Conservation (phyloP, 106 monocot species). For the Alisma plantagoaquatica region DNA sequence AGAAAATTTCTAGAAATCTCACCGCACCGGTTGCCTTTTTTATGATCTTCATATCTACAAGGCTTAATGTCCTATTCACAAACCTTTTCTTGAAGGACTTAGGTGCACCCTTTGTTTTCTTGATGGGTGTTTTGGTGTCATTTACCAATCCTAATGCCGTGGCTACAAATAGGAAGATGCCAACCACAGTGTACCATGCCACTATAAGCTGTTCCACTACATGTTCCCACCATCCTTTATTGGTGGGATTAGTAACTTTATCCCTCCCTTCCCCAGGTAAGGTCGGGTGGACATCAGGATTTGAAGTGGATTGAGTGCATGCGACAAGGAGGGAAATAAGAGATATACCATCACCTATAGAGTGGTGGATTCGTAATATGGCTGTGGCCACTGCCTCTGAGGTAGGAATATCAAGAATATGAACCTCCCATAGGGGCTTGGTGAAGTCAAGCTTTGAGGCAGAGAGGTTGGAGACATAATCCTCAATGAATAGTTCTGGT, state of each 20-base stretch:
- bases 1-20: slow-evolving; percentile 13
- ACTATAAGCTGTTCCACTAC: too few relatives aligned
- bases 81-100: slow-evolving; percentile 32
- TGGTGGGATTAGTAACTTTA: too few relatives aligned
- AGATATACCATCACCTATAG: slow-evolving; percentile 76
- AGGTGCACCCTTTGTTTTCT: slow-evolving; percentile 29
- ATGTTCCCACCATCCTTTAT: too few relatives aligned
- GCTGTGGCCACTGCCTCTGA: slow-evolving; percentile 36
- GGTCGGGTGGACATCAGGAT: slow-evolving; percentile 35
- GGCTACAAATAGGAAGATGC: slow-evolving; percentile 34
- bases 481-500: slow-evolving; percentile 41
- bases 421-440: slow-evolving; percentile 70
- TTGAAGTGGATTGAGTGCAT: slow-evolving; percentile 52
- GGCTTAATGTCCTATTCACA: slow-evolving; percentile 29
- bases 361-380: slow-evolving; percentile 61
- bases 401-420: slow-evolving; percentile 59
- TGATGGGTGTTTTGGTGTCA: slow-evolving; percentile 49
- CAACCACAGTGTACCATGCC: too few relatives aligned
- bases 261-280: slow-evolving; percentile 26
- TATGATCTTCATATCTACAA: slow-evolving; percentile 55
- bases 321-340: slow-evolving; percentile 79
- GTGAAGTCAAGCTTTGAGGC: slow-evolving; percentile 24
- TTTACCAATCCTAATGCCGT: slow-evolving; percentile 22
- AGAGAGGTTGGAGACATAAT: slow-evolving; percentile 56
- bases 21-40: slow-evolving; percentile 42